These are phyloP conservation scores for Erucastrum elatum DNA, from an alignment of 345 rosid species.

Conservation along the genomic window DNA sequence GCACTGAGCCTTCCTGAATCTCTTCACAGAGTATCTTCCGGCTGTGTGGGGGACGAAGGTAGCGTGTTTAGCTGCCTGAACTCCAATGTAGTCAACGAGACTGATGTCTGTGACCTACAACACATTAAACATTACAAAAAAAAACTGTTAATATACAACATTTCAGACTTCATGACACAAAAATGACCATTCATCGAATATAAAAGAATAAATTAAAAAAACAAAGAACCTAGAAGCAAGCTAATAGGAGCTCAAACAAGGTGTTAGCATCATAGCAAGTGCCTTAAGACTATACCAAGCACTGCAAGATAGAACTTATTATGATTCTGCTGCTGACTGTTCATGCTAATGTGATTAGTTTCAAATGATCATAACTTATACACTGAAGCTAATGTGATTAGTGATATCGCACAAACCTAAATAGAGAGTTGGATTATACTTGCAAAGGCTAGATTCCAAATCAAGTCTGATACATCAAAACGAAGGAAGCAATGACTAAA, in stretches of 20 bases:
- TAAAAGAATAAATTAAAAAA: no score
- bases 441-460: not conserved
- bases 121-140: not conserved
- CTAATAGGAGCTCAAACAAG: no score
- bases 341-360: not conserved
- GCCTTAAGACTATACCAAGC: no score
- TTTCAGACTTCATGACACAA: not conserved
- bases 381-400: not conserved
- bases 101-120: constrained; percentile 61
- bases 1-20: constrained; percentile 88
- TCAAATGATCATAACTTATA: not conserved
- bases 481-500: not conserved
- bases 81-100: constrained; percentile 63
- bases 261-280: no score
- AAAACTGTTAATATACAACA: no score
- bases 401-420: not conserved
- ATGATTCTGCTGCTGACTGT: not conserved
- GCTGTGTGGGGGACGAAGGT: constrained; percentile 82
- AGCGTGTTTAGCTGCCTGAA: constrained; percentile 63
- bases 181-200: not conserved
- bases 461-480: not conserved
- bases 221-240: no score
- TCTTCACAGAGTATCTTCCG: constrained; percentile 78
- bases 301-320: no score
- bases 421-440: not conserved